Evolutionary conservation across 768 basidiomycete genomes (phyloP), one percentile per base, ranked within the genome.

Genomic region (Agrocybe praecox): DNA sequence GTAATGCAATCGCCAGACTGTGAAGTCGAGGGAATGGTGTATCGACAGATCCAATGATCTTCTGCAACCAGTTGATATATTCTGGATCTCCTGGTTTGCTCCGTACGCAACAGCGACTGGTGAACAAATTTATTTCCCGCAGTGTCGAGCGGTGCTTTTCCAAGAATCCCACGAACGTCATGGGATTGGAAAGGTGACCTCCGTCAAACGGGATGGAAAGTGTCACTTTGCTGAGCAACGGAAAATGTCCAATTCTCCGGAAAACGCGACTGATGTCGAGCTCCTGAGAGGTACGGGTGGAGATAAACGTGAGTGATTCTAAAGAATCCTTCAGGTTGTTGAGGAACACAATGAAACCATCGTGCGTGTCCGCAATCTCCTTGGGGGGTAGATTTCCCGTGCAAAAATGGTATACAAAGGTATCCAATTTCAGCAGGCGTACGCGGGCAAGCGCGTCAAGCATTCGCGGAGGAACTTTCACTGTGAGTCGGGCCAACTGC

Each of bases 121-220:
- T 71, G 45, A 62, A 65, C 14, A 82, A 67, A 21, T 66, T 67
- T 36, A 82, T 58, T 8, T 72, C 69, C 48, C 69, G 68, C 49
- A 82, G 63, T 0, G 70, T 74, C 8, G 44, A 40, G 42, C 65
- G 57, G 56, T 81, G 79, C 29, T 66, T 70, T 11, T 62, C 52
- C 17, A 82, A 57, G 59, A 80, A 80, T 2, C 26, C 53, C 14
- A 68, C 69, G 18, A 82, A 69, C 9, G 60, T 42, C 18, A 47
- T 33, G 0, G 74, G 71, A 29, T 75, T 65, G 10, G 72, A 64
- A 22, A 82, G 70, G 33, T 80, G 77, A 6, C 62, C 66, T 7
- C 79, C 79, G 43, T 81, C 74, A 49, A 74, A 79, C 7, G 81
- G 80, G 15, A 81, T 77, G 24, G 74, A 76, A 14, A 82, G 64